A percentile compares a stretch with the other conserved stretches of the same genome.
Evolutionary conservation across 2,329 filamentous ascomycete genomes (phyloP).

Genomic region (Xylaria polymorpha): DNA sequence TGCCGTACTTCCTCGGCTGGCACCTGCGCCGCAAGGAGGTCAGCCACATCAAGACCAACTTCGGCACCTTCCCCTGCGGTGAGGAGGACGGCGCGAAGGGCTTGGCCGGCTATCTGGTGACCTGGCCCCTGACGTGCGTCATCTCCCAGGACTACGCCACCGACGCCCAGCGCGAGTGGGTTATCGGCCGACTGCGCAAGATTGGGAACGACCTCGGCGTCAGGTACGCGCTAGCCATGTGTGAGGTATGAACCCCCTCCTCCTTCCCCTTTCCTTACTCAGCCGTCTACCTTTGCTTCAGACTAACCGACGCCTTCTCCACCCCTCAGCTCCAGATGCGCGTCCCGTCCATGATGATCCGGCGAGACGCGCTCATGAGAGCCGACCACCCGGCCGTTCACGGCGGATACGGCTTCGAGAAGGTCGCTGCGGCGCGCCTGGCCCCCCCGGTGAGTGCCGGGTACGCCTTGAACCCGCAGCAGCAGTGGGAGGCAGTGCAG

Average conservation of each 20-base stretch:
- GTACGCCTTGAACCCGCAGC: slow-evolving; percentile 57
- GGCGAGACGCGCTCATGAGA: slow-evolving; percentile 62
- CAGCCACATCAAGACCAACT: slow-evolving; percentile 46
- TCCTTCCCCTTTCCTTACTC: too few relatives aligned
- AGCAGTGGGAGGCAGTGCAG: slow-evolving; percentile 62
- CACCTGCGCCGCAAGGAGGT: slow-evolving; percentile 60
- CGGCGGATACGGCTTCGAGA: slow-evolving; percentile 56
- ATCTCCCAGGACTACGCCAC: slow-evolving; percentile 69
- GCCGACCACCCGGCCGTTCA: slow-evolving; percentile 56
- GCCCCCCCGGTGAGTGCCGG: slow-evolving; percentile 50
- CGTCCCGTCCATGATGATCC: slow-evolving; percentile 72
- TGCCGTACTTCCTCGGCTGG: slow-evolving; percentile 73
- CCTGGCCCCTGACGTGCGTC: slow-evolving; percentile 68
- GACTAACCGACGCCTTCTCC: neutral
- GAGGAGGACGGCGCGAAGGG: slow-evolving; percentile 63
- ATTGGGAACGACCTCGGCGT: slow-evolving; percentile 68
- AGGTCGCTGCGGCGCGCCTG: slow-evolving; percentile 56
- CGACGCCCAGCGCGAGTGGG: slow-evolving; percentile 68
- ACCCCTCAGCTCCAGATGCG: slow-evolving; percentile 64
- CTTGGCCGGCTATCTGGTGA: slow-evolving; percentile 68
- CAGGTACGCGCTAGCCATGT: slow-evolving; percentile 67
- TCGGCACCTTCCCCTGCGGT: slow-evolving; percentile 62
- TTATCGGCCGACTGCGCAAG: slow-evolving; percentile 63
- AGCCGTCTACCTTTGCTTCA: too few relatives aligned
- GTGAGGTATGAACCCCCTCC: slow-evolving; percentile 57